These are phyloP conservation scores for Colletotrichum caudatum DNA, from an alignment of 2,329 filamentous ascomycete genomes.

Conservation along the genomic window DNA sequence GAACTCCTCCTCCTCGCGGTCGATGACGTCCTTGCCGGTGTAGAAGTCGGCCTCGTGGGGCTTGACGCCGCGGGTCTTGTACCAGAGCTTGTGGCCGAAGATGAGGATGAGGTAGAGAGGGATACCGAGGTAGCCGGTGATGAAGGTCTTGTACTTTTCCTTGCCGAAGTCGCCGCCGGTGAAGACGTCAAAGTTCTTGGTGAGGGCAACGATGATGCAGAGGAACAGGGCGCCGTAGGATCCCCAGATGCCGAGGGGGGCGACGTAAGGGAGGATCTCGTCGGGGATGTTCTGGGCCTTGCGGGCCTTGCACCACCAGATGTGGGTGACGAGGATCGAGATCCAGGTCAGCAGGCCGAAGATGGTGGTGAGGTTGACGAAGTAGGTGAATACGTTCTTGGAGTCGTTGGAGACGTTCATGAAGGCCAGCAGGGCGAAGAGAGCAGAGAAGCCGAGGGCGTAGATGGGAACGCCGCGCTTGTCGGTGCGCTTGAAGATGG, in stretches of 20 bases:
- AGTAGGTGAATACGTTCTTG: slow-evolving; percentile 62
- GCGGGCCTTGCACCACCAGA: slow-evolving; percentile 73
- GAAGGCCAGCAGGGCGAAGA: slow-evolving; percentile 76
- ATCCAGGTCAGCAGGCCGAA: slow-evolving; percentile 77
- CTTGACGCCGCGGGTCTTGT: slow-evolving; percentile 65
- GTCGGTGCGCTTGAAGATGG: slow-evolving; percentile 78
- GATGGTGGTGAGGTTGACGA: slow-evolving; percentile 76
- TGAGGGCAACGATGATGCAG: slow-evolving; percentile 79
- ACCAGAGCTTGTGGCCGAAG: slow-evolving; percentile 73
- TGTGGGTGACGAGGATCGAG: slow-evolving; percentile 75
- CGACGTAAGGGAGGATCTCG: slow-evolving; percentile 70
- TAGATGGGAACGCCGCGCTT: slow-evolving; percentile 77
- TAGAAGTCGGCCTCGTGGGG: slow-evolving; percentile 75
- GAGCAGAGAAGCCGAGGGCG: slow-evolving; percentile 70
- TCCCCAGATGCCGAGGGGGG: slow-evolving; percentile 78
- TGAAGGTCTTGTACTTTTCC: slow-evolving; percentile 74
- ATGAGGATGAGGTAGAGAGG: slow-evolving; percentile 78
- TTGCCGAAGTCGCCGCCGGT: slow-evolving; percentile 61
- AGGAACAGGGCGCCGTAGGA: slow-evolving; percentile 76
- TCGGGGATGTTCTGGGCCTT: slow-evolving; percentile 70
- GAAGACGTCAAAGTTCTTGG: slow-evolving; percentile 86
- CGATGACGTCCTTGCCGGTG: slow-evolving; percentile 78
- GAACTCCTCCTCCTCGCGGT: slow-evolving; percentile 79
- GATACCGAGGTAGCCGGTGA: slow-evolving; percentile 82
- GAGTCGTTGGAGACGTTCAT: slow-evolving; percentile 68